Evolutionary conservation across 192 early-diverging fungal species (phyloP).

Genomic region (Gigaspora rosea): DNA sequence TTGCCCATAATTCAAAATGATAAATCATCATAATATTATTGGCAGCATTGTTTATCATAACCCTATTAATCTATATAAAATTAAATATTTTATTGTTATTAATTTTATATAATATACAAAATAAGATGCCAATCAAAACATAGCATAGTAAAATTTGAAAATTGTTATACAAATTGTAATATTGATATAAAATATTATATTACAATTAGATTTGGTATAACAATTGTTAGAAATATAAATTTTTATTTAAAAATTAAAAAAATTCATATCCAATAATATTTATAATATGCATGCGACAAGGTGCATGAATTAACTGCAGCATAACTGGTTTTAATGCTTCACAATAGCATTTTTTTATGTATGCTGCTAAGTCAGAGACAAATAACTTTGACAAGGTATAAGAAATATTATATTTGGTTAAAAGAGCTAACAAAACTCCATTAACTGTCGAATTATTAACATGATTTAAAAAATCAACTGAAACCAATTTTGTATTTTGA

Average conservation of each 20-base stretch:
- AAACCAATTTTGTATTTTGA: slow-evolving; percentile 3
- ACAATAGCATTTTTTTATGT: background rate
- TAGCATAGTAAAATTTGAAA: no score
- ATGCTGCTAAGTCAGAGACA: background rate
- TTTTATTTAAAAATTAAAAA: background rate
- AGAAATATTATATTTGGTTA: background rate
- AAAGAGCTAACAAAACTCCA: background rate
- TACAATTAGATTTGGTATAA: no score
- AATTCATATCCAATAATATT: background rate
- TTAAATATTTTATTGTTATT: no score
- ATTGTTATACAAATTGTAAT: no score
- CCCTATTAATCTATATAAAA: no score
- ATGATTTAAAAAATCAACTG: slow-evolving; percentile 15
- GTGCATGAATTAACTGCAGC: slow-evolving; percentile 4
- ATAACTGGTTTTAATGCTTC: slow-evolving; percentile 1
- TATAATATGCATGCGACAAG: background rate
- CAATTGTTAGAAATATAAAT: background rate
- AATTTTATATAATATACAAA: no score
- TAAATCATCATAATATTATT: no score
- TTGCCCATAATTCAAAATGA: no score
- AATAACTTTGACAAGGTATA: slow-evolving; percentile 9
- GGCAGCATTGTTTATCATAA: no score
- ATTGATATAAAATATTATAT: no score
- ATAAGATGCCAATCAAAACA: no score
- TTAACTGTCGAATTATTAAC: slow-evolving; percentile 7